Percentiles rank a stretch among this genome's conserved stretches.
phyloP scores from a whole-genome alignment of 768 basidiomycete genomes.

The Lactarius akahatsu region DNA sequence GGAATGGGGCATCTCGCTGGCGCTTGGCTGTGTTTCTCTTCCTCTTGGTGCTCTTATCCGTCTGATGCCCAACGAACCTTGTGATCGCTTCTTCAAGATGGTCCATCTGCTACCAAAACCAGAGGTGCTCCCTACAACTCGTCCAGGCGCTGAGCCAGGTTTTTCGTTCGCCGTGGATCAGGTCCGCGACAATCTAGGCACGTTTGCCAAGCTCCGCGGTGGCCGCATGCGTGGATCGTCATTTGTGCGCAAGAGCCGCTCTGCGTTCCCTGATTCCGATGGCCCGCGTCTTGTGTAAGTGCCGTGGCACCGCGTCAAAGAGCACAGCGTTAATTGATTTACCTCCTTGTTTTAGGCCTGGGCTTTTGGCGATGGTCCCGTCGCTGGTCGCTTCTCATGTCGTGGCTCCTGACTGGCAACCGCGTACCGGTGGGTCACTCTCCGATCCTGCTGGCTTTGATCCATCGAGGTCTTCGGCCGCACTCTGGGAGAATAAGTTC shows the following conservation, averaged over 20 bases:
- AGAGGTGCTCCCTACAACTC: slow-evolving; percentile 62
- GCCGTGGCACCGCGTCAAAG: slow-evolving; percentile 26
- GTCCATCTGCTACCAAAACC: slow-evolving; percentile 62
- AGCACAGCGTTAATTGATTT: slow-evolving; percentile 33
- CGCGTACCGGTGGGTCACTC: slow-evolving; percentile 50
- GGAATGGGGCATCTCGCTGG: slow-evolving; percentile 93
- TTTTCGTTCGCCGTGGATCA: slow-evolving; percentile 81
- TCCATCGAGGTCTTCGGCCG: slow-evolving; percentile 78
- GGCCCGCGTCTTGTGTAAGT: slow-evolving; percentile 49
- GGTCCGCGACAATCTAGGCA: slow-evolving; percentile 82
- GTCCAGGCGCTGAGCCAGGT: slow-evolving; percentile 54
- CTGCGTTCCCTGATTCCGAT: slow-evolving; percentile 50
- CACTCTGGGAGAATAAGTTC: slow-evolving; percentile 80
- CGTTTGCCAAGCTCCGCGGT: slow-evolving; percentile 82
- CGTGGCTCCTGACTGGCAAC: slow-evolving; percentile 58
- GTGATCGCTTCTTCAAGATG: slow-evolving; percentile 60
- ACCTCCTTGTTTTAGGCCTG: slow-evolving; percentile 50
- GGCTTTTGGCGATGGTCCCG: slow-evolving; percentile 73
- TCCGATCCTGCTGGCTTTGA: slow-evolving; percentile 75
- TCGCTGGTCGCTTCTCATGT: slow-evolving; percentile 71
- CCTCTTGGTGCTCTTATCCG: slow-evolving; percentile 85
- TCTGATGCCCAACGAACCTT: slow-evolving; percentile 73
- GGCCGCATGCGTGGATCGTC: slow-evolving; percentile 85
- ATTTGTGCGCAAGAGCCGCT: slow-evolving; percentile 82
- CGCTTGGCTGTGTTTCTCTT: slow-evolving; percentile 82